A percentile compares a stretch with the other conserved stretches of the same genome.
Conservation (phyloP, 352 stramenopile species). For the Globisporangium sylvaticum region DNA sequence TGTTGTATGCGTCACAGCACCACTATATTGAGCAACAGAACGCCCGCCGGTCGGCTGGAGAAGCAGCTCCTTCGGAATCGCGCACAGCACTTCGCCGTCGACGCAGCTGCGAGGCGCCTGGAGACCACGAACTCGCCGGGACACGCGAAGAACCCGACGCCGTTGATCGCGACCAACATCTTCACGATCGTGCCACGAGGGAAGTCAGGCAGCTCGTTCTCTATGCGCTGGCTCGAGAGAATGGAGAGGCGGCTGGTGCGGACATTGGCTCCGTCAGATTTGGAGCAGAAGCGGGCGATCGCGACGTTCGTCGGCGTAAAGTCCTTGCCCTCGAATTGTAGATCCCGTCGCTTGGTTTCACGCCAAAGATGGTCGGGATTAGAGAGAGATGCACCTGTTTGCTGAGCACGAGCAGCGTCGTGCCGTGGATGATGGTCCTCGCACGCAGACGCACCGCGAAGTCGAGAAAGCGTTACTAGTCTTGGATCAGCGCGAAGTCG, state of each 20-base stretch:
- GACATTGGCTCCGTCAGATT: conserved; percentile 26
- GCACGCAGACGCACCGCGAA: no score
- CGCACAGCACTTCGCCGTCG: conserved; percentile 33
- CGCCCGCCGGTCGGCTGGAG: neutral
- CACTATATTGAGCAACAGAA: neutral
- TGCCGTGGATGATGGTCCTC: neutral
- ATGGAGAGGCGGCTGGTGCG: conserved; percentile 32
- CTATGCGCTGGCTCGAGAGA: conserved; percentile 42
- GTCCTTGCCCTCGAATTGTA: conserved; percentile 59
- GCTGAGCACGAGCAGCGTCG: conserved; percentile 15
- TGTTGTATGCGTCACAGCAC: neutral
- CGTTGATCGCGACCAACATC: conserved; percentile 59
- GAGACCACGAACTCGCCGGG: conserved; percentile 45
- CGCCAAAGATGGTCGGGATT: conserved; percentile 35
- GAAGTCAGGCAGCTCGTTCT: conserved; percentile 61
- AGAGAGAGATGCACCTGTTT: conserved; percentile 43
- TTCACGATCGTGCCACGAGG: conserved; percentile 42
- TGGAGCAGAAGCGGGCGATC: conserved; percentile 41
- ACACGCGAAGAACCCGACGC: conserved; percentile 54
- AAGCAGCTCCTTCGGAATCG: conserved; percentile 31
- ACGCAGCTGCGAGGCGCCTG: conserved; percentile 45
- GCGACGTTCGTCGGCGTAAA: conserved; percentile 52
- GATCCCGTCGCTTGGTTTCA: conserved; percentile 46
- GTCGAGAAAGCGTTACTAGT: no score
- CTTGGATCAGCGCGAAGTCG: no score